phyloP scores from a whole-genome alignment of 805 yeast species.

The Cyberlindnera xylosilytica region DNA sequence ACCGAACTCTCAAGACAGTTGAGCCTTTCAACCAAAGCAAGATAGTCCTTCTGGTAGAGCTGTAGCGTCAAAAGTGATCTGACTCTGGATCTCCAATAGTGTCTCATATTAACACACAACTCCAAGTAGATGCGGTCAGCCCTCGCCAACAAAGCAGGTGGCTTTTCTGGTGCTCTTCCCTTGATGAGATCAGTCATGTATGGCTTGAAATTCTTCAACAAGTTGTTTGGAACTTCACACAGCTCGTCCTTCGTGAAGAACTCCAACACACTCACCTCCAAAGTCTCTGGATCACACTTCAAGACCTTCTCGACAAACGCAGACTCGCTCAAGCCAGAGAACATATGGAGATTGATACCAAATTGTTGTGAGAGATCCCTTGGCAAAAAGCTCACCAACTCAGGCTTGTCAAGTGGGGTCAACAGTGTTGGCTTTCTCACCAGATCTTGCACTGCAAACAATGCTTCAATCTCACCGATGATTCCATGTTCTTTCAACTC shows the following conservation, averaged over 20 bases:
- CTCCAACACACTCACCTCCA: constrained; percentile 73
- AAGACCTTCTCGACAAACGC: constrained; percentile 69
- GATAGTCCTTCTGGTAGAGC: constrained; percentile 74
- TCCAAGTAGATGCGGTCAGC: constrained; percentile 85
- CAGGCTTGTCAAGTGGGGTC: constrained; percentile 13
- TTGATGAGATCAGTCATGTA: constrained; percentile 64
- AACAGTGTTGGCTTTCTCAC: constrained; percentile 32
- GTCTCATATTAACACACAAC: constrained; percentile 75
- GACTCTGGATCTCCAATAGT: constrained; percentile 91
- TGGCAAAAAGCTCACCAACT: constrained; percentile 62
- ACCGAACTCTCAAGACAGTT: constrained; percentile 72
- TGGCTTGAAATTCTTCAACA: constrained; percentile 74
- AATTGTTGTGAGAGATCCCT: constrained; percentile 91
- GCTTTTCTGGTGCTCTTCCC: constrained; percentile 52
- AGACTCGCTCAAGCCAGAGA: constrained; percentile 56
- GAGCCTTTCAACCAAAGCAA: constrained; percentile 64
- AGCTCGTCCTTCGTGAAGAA: constrained; percentile 76
- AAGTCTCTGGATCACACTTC: constrained; percentile 68
- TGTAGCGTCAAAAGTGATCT: constrained; percentile 72
- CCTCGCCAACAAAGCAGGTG: constrained; percentile 74
- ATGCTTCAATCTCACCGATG: constrained; percentile 75
- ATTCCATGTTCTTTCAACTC: constrained; percentile 74
- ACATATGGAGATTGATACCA: constrained; percentile 87
- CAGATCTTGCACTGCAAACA: constrained; percentile 79
- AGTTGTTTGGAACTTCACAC: constrained; percentile 66